Evolutionary conservation across 371 early-diverging fungal species (phyloP), one percentile per base, ranked within the genome.

Genomic region (Saksenaea oblongispora): DNA sequence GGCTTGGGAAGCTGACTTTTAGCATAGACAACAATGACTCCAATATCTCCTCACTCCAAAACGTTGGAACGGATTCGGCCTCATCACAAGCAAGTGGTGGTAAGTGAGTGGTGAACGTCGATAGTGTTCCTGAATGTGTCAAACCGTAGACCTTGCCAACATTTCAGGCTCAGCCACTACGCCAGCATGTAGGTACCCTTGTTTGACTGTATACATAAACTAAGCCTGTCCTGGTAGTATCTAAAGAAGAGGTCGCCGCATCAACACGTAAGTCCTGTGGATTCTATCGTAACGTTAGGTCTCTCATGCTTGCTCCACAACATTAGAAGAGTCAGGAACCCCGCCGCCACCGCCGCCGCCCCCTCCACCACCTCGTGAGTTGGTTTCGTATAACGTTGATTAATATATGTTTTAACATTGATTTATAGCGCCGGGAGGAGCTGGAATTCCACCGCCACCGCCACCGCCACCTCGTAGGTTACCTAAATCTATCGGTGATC

Each of bases 341-440:
- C 34, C 57, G n/a, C 57, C 60, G 1, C 68, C 68, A 15, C 67
- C 66, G 2, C 66, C 51, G 10, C 51, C 51, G 22, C 51, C 51
- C 24, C 51, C 47, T 5, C 47, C 47, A 18, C 47, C 51, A 1
- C 51, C 51, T 47, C 51, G 51, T 47, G 22, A 47, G 51, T 47
- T 39, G 39, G 10, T 11, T 2, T 11, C 2, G 3, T 0, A 17
- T 47, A 8, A 39, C 11, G 51, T 47, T 47, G 2, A 9, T 3
- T 18, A 10, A 22, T 10, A 11, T 9, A n/a, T 18, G 3, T 47
- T 2, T 18, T 31, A 31, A 31, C 7, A 7, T 31, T 31, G 31
- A 31, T 31, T 31, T 2, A 7, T 7, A 31, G 31, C 31, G 7
- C 31, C 31, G 7, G 31, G 31, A 31, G 31, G 31, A 31, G 31